Evolutionary conservation across 129 eudicot genomes (phyloP).

Genomic region (Heracleum sosnowskyi): DNA sequence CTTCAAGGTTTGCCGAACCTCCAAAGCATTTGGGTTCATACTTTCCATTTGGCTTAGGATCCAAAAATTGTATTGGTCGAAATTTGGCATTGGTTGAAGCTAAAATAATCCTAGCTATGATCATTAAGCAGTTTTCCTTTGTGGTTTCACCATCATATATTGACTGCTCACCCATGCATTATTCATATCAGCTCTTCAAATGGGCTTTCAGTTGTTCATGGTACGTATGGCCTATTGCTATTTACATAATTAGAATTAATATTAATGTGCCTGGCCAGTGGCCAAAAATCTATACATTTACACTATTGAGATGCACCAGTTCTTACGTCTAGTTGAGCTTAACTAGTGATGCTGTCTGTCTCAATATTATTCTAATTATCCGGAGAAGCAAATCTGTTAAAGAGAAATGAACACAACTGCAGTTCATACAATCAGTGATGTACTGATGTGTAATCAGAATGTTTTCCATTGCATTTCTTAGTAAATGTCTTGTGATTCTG

Average conservation of each 20-base stretch:
- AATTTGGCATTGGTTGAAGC: constrained; percentile 41
- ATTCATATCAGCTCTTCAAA: background rate
- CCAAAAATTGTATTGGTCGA: constrained; percentile 42
- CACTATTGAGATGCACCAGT: background rate
- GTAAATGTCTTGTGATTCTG: no score
- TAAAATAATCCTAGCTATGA: constrained; percentile 23
- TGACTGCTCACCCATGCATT: background rate
- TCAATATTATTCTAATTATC: background rate
- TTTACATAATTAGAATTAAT: no score
- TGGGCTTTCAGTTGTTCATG: background rate
- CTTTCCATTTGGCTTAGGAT: constrained; percentile 43
- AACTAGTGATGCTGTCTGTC: background rate
- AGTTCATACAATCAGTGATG: background rate
- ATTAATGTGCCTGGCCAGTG: no score
- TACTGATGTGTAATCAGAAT: no score
- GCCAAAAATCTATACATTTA: no score
- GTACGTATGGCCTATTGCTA: background rate
- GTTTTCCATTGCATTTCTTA: no score
- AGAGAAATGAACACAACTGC: background rate
- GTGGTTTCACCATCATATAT: constrained; percentile 28
- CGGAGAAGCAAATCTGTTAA: background rate
- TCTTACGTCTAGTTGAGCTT: background rate
- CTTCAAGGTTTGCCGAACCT: constrained; percentile 25
- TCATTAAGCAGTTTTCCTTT: constrained; percentile 24
- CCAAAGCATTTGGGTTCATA: constrained; percentile 40